These are phyloP conservation scores for Vitis cinerea DNA, from an alignment of 164 flowering plant species.

Conservation along the genomic window DNA sequence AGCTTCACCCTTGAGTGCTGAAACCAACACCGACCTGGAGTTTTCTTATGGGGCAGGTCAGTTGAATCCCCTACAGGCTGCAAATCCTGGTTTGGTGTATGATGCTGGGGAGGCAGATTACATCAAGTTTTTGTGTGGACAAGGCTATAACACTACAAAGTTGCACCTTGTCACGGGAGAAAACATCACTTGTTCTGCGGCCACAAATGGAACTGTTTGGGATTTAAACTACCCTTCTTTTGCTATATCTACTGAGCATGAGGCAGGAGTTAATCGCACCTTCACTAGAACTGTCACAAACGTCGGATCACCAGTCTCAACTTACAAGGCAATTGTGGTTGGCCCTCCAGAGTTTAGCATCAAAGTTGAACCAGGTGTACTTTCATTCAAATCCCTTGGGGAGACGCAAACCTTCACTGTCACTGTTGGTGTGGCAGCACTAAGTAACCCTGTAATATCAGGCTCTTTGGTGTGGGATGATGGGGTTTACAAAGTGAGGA, in stretches of 20 bases:
- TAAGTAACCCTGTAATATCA: no score
- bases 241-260: background rate
- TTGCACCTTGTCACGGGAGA: background rate
- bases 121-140: slow-evolving; percentile 13
- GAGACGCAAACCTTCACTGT: background rate
- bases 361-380: slow-evolving; percentile 9
- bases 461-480: no score
- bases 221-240: slow-evolving; percentile 17
- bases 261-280: background rate
- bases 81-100: slow-evolving; percentile 7
- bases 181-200: slow-evolving; percentile 1
- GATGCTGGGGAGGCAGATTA: slow-evolving; percentile 11
- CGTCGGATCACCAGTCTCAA: slow-evolving; percentile 14
- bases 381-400: slow-evolving; percentile 3
- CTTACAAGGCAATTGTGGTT: slow-evolving; percentile 6
- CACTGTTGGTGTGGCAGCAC: background rate
- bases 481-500: no score
- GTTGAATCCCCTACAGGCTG: slow-evolving; percentile 12
- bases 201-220: background rate
- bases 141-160: slow-evolving; percentile 2
- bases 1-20: slow-evolving; percentile 9
- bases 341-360: background rate
- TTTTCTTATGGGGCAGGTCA: slow-evolving; percentile 22
- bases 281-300: slow-evolving; percentile 13
- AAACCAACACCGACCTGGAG: slow-evolving; percentile 5